These are phyloP conservation scores for Cytidiella melzeri DNA, from an alignment of 768 basidiomycete genomes.

Conservation along the genomic window DNA sequence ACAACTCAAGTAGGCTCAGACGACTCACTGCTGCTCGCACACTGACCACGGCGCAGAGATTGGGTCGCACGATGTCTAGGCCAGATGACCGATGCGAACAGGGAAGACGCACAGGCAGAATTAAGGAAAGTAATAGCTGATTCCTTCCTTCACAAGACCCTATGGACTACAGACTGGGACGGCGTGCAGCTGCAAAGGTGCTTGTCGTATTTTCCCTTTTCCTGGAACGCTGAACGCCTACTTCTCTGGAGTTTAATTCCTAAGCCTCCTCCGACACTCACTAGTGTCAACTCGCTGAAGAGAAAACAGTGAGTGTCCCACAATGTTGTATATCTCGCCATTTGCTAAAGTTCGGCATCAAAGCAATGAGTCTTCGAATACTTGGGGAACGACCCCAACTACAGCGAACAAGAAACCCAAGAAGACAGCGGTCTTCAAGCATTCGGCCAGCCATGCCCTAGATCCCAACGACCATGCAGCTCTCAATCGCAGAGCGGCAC, in stretches of 20 bases:
- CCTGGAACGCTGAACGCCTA: constrained; percentile 1
- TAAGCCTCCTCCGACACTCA: constrained; percentile 42
- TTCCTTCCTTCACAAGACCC: constrained; percentile 74
- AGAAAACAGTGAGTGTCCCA: constrained; percentile 55
- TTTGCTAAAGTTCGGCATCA: neutral
- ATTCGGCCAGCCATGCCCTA: constrained; percentile 22
- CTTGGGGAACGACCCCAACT: constrained; percentile 8
- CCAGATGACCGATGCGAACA: constrained; percentile 85
- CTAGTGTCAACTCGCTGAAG: constrained; percentile 46
- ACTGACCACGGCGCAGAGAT: constrained; percentile 45
- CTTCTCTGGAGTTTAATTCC: constrained; percentile 44
- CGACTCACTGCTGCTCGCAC: constrained; percentile 12
- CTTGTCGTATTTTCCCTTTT: constrained; percentile 15
- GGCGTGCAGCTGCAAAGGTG: constrained; percentile 85
- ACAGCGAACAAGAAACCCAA: constrained; percentile 54
- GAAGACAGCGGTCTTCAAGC: constrained; percentile 37
- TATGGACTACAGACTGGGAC: constrained; percentile 94
- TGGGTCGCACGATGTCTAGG: constrained; percentile 94
- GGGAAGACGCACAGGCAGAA: constrained; percentile 85
- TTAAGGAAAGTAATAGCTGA: constrained; percentile 95
- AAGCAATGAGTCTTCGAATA: constrained; percentile 31
- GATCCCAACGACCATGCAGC: constrained; percentile 65
- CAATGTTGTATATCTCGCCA: neutral
- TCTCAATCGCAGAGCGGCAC: constrained; percentile 71
- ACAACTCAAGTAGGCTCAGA: constrained; percentile 57